Conservation (phyloP, 768 basidiomycete genomes). For the Chalciporus piperatus region DNA sequence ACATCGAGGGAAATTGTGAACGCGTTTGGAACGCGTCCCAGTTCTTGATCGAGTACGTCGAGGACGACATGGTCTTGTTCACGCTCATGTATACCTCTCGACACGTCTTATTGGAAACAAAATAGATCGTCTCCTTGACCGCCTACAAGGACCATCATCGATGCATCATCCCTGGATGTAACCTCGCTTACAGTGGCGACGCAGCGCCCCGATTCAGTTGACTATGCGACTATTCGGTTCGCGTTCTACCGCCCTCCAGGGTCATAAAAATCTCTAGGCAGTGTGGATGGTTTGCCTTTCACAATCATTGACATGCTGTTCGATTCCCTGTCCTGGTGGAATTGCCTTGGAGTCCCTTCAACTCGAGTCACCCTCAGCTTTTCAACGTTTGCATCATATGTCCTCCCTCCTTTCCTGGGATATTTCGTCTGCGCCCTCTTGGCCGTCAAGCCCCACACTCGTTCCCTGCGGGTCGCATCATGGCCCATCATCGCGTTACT, state of each 20-base stretch:
- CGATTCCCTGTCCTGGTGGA: neutral
- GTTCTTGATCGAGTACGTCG: neutral
- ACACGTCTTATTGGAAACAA: too few species aligned
- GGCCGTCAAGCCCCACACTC: constrained; percentile 44
- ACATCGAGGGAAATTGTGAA: constrained; percentile 2
- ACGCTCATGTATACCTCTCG: too few species aligned
- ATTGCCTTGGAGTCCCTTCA: neutral
- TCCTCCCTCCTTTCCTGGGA: constrained; percentile 41
- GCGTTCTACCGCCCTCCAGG: neutral
- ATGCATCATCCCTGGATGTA: too few species aligned
- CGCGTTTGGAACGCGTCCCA: neutral
- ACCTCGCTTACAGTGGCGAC: too few species aligned
- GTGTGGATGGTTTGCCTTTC: neutral
- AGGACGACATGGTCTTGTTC: too few species aligned
- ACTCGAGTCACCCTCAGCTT: constrained; percentile 26
- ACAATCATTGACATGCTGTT: neutral
- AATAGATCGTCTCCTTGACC: too few species aligned
- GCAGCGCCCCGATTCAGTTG: too few species aligned
- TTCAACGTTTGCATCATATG: constrained; percentile 32
- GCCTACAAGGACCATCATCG: too few species aligned
- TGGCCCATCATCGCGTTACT: constrained; percentile 44
- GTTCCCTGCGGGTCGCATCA: constrained; percentile 41
- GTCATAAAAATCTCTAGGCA: neutral
- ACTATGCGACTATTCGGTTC: neutral
- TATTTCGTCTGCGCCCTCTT: constrained; percentile 52